Base-by-base conservation (phyloP, 2,329 filamentous ascomycete species). In the Trichophyton rubrum region DNA sequence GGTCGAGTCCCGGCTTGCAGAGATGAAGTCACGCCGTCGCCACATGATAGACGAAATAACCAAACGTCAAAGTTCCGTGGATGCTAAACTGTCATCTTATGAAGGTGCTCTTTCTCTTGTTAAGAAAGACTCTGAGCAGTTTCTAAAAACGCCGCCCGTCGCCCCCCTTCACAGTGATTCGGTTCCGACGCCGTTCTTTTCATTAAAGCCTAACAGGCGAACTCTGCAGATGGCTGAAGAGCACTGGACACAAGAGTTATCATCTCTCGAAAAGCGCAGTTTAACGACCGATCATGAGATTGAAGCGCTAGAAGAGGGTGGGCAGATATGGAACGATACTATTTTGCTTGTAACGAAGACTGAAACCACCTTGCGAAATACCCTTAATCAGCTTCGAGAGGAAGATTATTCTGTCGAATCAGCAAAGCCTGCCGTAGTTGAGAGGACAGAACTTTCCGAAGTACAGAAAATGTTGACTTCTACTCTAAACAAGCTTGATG, bases 171-270 rank as follows among this genome's bases (percentile, higher is more conserved):
- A 64, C 2, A 65, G 66, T n/a, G 61, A 45, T 4, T 66, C 72
- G 6, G 40, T 58, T 1, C 61, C 68, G 67, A 62, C 75, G 61
- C 74, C 72, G 2, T 82, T 82, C 65, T 76, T 79, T 57, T 72
- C 77, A 1, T 71, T 85, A 35, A 80, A 80, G n/a, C 72, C 77
- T 0, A 78, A 81, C 60, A 77, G 81, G 40, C 75, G 83, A 47
- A 86, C 82, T 1, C 74, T 86, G 27, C 78, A 80, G 33, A 79
- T 85, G 77, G 83, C 82, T 3, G 76, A 76, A 60, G 80, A 84
- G 47, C 78, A 83, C 63, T 84, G 80, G 77, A 70, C 72, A 17
- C 72, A 73, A 1, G 81, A 84, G 65, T 74, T 77, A 56, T 74
- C 73, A 13, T 69, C 71, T 7, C 65, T 82, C 15, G 67, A 73